Conservation (phyloP, 208 protist species). For the Leishmania turanica region DNA sequence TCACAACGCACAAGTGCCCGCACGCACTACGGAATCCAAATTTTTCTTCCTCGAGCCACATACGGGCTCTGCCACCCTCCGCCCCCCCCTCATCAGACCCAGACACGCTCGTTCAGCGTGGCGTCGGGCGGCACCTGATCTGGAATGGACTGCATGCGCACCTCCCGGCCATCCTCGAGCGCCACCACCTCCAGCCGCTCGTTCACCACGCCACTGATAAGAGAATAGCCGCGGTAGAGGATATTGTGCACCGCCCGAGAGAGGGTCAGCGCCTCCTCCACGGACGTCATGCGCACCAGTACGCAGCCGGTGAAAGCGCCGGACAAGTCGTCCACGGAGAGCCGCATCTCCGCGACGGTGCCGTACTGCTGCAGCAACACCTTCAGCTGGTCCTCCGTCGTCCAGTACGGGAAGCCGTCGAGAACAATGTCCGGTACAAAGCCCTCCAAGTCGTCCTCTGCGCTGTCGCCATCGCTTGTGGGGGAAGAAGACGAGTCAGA, state of each 20-base stretch:
- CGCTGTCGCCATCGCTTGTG: conserved; percentile 18
- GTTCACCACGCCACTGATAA: conserved; percentile 73
- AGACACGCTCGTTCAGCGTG: conserved; percentile 66
- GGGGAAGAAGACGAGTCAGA: conserved; percentile 14
- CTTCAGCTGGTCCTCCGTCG: conserved; percentile 76
- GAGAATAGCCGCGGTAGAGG: conserved; percentile 40
- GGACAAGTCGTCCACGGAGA: conserved; percentile 73
- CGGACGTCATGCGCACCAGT: conserved; percentile 75
- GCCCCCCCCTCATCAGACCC: conserved; percentile 42
- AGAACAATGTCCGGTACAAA: conserved; percentile 86
- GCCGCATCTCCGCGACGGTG: conserved; percentile 48
- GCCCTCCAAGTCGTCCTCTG: conserved; percentile 18
- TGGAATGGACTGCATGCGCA: conserved; percentile 35
- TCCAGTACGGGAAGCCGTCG: conserved; percentile 84
- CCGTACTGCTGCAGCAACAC: conserved; percentile 74
- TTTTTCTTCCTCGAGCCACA: background rate
- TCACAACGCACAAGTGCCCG: background rate
- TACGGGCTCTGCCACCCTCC: background rate
- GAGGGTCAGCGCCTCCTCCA: conserved; percentile 62
- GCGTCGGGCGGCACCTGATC: conserved; percentile 39
- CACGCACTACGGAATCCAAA: background rate
- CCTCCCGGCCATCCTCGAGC: conserved; percentile 47
- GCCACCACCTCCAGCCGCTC: conserved; percentile 71
- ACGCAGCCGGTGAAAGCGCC: conserved; percentile 81
- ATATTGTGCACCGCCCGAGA: conserved; percentile 63